Conservation (phyloP, 352 stramenopile genomes). For the Pythium periplocum region DNA sequence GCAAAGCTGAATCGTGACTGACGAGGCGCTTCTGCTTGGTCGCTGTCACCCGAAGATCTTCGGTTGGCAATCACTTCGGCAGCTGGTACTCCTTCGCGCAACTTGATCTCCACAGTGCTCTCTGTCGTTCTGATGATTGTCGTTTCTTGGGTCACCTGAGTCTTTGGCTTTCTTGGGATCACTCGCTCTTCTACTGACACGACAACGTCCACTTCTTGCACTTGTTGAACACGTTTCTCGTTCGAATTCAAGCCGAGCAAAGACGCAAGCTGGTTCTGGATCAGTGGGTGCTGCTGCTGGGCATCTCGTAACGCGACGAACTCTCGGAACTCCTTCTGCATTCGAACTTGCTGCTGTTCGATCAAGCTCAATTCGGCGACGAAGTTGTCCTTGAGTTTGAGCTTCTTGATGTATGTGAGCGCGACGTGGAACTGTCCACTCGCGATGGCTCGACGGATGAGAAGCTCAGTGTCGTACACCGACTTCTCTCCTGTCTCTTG, state of each 20-base stretch:
- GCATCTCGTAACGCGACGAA: conserved; percentile 40
- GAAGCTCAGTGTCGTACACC: conserved; percentile 38
- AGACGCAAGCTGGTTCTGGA: conserved; percentile 30
- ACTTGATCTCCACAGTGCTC: too few species aligned
- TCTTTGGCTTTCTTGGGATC: conserved; percentile 20
- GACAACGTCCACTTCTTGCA: conserved; percentile 43
- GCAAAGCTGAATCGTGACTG: conserved; percentile 64
- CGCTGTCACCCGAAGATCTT: background rate
- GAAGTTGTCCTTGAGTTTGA: conserved; percentile 64
- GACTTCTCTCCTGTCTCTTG: conserved; percentile 25
- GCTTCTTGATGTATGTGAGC: conserved; percentile 73
- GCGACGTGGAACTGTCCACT: conserved; percentile 71
- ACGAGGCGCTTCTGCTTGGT: conserved; percentile 13
- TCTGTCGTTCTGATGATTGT: background rate
- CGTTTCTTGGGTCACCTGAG: background rate
- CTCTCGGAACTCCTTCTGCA: conserved; percentile 54
- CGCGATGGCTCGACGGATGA: conserved; percentile 61
- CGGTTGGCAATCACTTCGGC: background rate
- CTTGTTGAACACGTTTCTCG: conserved; percentile 47
- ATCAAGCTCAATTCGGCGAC: conserved; percentile 52
- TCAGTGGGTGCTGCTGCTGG: conserved; percentile 37
- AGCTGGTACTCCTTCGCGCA: too few species aligned
- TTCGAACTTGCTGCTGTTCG: conserved; percentile 38
- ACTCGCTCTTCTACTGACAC: conserved; percentile 57
- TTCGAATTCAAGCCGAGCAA: conserved; percentile 39